Percentiles rank a stretch among this genome's conserved stretches.
Evolutionary conservation across 140 eudicot genomes (phyloP).

Genomic region (Flaveria floridana): DNA sequence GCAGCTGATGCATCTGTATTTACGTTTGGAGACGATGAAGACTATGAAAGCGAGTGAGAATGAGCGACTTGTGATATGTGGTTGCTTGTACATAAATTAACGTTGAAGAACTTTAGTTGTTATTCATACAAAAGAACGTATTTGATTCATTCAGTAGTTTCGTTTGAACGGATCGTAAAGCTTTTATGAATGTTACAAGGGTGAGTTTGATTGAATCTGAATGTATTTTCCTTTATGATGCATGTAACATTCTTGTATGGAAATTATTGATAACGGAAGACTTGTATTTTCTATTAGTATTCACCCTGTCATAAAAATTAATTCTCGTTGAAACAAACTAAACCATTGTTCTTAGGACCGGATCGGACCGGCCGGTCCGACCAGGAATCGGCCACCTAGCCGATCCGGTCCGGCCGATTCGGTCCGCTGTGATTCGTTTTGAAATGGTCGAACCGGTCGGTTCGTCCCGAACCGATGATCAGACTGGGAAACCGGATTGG

Average conservation of each 20-base stretch:
- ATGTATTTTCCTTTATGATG: slow-evolving; percentile 20
- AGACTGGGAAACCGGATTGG: too few relatives aligned
- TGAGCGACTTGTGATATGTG: neutral
- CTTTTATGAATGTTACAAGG: slow-evolving; percentile 12
- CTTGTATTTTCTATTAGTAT: neutral
- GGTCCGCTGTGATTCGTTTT: too few relatives aligned
- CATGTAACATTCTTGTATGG: slow-evolving; percentile 15
- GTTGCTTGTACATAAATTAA: slow-evolving; percentile 42
- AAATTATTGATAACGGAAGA: slow-evolving; percentile 17
- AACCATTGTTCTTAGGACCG: too few relatives aligned
- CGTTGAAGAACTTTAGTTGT: slow-evolving; percentile 9
- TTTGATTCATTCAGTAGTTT: slow-evolving; percentile 27
- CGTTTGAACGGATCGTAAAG: neutral
- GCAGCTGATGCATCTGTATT: slow-evolving; percentile 97
- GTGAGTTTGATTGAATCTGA: slow-evolving; percentile 10
- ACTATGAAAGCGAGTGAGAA: slow-evolving; percentile 67
- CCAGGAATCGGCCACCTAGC: too few relatives aligned
- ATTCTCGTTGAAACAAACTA: too few relatives aligned
- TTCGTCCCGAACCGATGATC: too few relatives aligned
- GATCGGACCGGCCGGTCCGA: too few relatives aligned
- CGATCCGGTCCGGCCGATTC: too few relatives aligned
- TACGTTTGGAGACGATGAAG: slow-evolving; percentile 86
- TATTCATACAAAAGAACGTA: slow-evolving; percentile 1
- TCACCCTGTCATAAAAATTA: too few relatives aligned
- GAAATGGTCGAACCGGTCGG: too few relatives aligned